Evolutionary conservation across 306 rosid species (phyloP), one percentile per base, ranked within the genome.

Genomic region (Sindora glabra): DNA sequence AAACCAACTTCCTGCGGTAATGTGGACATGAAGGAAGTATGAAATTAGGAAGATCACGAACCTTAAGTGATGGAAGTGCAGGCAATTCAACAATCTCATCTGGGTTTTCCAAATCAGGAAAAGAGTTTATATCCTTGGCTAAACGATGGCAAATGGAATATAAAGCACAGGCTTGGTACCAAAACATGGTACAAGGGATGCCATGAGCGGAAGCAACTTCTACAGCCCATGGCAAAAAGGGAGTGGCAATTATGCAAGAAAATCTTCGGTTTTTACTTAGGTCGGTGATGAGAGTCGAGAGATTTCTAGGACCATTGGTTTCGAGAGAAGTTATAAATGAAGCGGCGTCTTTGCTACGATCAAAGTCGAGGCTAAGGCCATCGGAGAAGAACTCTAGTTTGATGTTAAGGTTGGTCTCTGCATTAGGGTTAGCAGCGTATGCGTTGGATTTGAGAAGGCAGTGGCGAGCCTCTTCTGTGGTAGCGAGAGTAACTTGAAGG

Each of bases 131-230:
- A 13, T 70, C 48, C 5, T 45, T 22, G 4, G 5, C 34, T 37
- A 51, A 77, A 10, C 62, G 70, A 47, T 57, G 66, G 38, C 62
- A 67, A 24, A 77, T 70, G 5, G 83, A 77, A 48, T 41, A 81
- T 2, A 67, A 3, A 1, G 86, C 63, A 19, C 67, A 66, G 3
- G 86, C 68, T 29, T 81, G 83, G 56, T 65, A 52, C 80, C 80
- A 81, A 14, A 81, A 75, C 55, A 70, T 18, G 0, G 78, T 80
- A 8, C 73, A 77, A 15, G 77, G 75, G 45, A 77, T 73, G 5
- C 56, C 18, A 33, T 56, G 65, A 2, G 56, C 14, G 5, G 38
- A 34, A 13, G 81, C 82, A 1, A 81, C 67, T 0, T 77, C 72
- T 3, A 50, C 30, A 24, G 67, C 58, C 80, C 80, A 81, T 0